A percentile compares a stretch with the other conserved stretches of the same genome.
These are phyloP conservation scores for Dendrocalamus sinicus DNA, from an alignment of 176 grass and related monocot species.

Conservation along the genomic window DNA sequence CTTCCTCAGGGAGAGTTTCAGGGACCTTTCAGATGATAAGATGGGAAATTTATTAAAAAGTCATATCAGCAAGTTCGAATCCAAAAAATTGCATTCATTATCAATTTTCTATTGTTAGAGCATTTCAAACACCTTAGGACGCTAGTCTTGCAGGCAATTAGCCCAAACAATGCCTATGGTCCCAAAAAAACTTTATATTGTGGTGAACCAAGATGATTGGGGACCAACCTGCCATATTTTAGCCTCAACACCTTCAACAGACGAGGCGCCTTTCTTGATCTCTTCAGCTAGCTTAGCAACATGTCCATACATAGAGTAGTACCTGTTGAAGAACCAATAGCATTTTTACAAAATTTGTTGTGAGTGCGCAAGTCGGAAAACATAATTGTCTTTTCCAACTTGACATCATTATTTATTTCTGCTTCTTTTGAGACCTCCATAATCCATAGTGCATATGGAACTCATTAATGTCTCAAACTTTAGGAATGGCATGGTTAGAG, in stretches of 20 bases:
- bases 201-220: not conserved
- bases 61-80: not conserved
- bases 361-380: not conserved
- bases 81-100: not conserved
- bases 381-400: not conserved
- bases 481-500: not conserved
- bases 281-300: constrained; percentile 84
- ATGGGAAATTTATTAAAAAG: not conserved
- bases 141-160: not conserved
- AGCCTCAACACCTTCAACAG: constrained; percentile 83
- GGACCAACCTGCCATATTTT: constrained; percentile 82
- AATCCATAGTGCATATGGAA: not conserved
- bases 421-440: not conserved
- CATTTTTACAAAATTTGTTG: not conserved
- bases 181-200: not conserved
- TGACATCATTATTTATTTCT: not conserved
- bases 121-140: not conserved
- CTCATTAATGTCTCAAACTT: not conserved
- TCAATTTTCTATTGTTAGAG: not conserved
- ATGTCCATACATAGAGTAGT: constrained; percentile 92
- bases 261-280: constrained; percentile 80
- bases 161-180: not conserved
- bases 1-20: constrained; percentile 77
- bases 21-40: constrained; percentile 62
- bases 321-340: constrained; percentile 54